Conservation (phyloP, 495 filamentous ascomycete species). For the Hypoxylon fuscum region DNA sequence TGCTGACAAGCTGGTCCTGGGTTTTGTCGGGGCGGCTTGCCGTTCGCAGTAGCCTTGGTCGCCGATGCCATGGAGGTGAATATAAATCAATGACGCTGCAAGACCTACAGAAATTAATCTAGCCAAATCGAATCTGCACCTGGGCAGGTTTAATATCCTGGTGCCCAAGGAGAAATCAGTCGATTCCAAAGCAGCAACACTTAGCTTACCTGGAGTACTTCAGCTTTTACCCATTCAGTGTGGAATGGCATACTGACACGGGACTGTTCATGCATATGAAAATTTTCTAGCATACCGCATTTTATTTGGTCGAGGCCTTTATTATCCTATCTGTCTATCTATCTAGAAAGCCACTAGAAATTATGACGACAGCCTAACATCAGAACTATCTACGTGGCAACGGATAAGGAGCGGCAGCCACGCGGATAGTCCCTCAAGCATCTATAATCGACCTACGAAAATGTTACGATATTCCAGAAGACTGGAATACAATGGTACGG, state of each 20-base stretch:
- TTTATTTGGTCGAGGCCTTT: not conserved
- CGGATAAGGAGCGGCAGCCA: slow-evolving; percentile 4
- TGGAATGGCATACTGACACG: not conserved
- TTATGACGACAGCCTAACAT: not conserved
- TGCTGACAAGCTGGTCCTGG: slow-evolving; percentile 16
- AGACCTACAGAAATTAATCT: not conserved
- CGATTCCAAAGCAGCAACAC: not conserved
- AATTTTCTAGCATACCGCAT: no score
- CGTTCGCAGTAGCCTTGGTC: not conserved
- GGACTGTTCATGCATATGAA: not conserved
- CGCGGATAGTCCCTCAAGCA: slow-evolving; percentile 1
- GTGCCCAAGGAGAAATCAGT: not conserved
- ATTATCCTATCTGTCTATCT: no score
- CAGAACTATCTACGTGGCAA: not conserved
- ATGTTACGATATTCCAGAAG: no score
- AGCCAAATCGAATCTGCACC: not conserved
- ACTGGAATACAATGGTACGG: no score
- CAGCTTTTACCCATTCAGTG: not conserved
- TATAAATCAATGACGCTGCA: not conserved
- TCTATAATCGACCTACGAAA: no score
- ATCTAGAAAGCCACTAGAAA: not conserved
- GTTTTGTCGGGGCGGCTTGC: slow-evolving; percentile 14
- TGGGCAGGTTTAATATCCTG: not conserved
- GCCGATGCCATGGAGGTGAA: slow-evolving; percentile 2
- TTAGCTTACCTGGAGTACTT: slow-evolving; percentile 2